phyloP scores from a whole-genome alignment of 345 rosid genomes.

The Erodium maritimum region DNA sequence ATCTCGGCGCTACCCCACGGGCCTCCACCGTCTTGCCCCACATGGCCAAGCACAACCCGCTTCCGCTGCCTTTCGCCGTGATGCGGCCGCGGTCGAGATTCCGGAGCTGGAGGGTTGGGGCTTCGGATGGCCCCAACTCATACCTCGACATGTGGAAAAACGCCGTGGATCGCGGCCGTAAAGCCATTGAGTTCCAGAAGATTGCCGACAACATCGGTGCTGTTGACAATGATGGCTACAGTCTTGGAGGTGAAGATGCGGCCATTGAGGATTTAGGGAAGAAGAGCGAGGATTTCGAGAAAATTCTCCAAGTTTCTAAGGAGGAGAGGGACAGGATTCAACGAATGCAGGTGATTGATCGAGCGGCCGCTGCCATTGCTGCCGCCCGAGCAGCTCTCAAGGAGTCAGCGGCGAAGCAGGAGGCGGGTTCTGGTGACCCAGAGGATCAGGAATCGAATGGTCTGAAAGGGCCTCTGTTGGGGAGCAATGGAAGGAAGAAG shows the following conservation, averaged over 20 bases:
- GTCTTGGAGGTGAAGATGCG: too few relatives aligned
- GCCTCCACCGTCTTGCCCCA: neutral
- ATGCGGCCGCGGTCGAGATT: conserved; percentile 21
- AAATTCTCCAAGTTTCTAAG: conserved; percentile 48
- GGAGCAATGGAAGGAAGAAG: neutral
- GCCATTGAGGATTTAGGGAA: conserved; percentile 30
- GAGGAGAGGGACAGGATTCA: conserved; percentile 80
- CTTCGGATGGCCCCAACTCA: conserved; percentile 35
- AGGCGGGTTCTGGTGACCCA: neutral
- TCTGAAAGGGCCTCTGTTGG: neutral
- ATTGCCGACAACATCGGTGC: conserved; percentile 23
- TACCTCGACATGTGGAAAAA: conserved; percentile 80
- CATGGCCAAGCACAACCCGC: neutral
- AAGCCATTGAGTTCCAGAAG: conserved; percentile 46
- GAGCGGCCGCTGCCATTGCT: conserved; percentile 71
- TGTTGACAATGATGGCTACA: conserved; percentile 1
- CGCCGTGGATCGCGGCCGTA: conserved; percentile 62
- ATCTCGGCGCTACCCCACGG: neutral
- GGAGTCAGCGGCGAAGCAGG: conserved; percentile 16
- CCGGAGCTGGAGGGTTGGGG: conserved; percentile 21
- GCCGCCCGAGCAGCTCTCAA: conserved; percentile 56
- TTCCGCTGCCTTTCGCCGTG: conserved; percentile 17
- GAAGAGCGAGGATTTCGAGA: conserved; percentile 68
- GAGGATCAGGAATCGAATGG: conserved; percentile 2
- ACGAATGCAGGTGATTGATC: conserved; percentile 74